Percentiles rank a stretch among this genome's conserved stretches.
These are phyloP conservation scores for Phaeoacremonium minimum DNA, from an alignment of 2,329 filamentous ascomycete species.

Conservation along the genomic window DNA sequence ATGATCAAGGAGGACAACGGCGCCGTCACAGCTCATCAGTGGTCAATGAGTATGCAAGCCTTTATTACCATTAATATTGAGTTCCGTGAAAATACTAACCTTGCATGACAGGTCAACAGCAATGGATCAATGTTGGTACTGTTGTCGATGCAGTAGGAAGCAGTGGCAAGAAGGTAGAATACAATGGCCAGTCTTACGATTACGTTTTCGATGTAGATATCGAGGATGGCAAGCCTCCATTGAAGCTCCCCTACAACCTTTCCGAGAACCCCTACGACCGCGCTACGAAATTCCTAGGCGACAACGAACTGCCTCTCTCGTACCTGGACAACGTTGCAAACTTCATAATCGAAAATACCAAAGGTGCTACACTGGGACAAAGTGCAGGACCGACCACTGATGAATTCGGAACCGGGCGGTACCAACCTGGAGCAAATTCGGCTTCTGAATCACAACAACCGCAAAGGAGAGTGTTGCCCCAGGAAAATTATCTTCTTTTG, in stretches of 20 bases:
- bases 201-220: constrained; percentile 97
- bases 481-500: constrained; percentile 75
- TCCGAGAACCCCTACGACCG: constrained; percentile 90
- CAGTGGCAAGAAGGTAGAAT: constrained; percentile 70
- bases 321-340: constrained; percentile 91
- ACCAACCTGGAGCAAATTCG: constrained; percentile 65
- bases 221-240: constrained; percentile 84
- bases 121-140: constrained; percentile 89
- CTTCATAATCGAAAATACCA: constrained; percentile 87
- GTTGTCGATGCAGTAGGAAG: constrained; percentile 87
- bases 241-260: constrained; percentile 92
- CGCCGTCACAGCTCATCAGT: constrained; percentile 80
- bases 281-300: constrained; percentile 83
- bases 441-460: constrained; percentile 25
- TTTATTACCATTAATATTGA: constrained; percentile 4
- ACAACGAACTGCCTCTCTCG: constrained; percentile 80
- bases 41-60: constrained; percentile 64
- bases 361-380: constrained; percentile 77
- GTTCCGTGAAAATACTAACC: too few species aligned
- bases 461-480: constrained; percentile 63
- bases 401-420: constrained; percentile 73
- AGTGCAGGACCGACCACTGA: constrained; percentile 49
- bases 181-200: constrained; percentile 86
- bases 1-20: constrained; percentile 84
- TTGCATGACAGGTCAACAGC: constrained; percentile 43